These are phyloP conservation scores for Smittium culicis DNA, from an alignment of 371 early-diverging fungal genomes.

Conservation along the genomic window DNA sequence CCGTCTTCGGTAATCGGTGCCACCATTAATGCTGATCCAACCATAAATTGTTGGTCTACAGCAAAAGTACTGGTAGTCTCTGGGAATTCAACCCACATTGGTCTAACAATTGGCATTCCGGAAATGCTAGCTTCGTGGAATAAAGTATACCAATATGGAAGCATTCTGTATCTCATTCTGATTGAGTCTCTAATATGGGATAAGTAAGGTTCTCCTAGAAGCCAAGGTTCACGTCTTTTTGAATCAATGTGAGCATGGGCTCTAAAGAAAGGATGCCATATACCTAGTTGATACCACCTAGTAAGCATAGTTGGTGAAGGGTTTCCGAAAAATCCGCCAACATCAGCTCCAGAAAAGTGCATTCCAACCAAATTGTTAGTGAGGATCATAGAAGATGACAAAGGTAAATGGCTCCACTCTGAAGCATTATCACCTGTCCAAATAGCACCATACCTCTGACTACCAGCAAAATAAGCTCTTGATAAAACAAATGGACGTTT, in stretches of 20 bases:
- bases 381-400: conserved; percentile 42
- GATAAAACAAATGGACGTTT: conserved; percentile 55
- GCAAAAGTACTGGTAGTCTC: conserved; percentile 21
- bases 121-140: conserved; percentile 39
- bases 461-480: conserved; percentile 53
- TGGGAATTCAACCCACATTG: conserved; percentile 43
- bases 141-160: conserved; percentile 52
- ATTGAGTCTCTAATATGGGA: conserved; percentile 39
- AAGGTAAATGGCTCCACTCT: conserved; percentile 38
- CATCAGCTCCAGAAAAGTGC: conserved; percentile 49
- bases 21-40: conserved; percentile 40
- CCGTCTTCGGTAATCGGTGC: conserved; percentile 37
- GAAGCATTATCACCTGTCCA: conserved; percentile 54
- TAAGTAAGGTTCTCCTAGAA: conserved; percentile 64
- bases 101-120: conserved; percentile 39
- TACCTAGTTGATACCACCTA: conserved; percentile 54
- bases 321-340: conserved; percentile 51
- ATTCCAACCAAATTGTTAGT: conserved; percentile 54
- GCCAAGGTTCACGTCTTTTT: conserved; percentile 91
- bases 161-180: conserved; percentile 41
- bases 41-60: conserved; percentile 41
- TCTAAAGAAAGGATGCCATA: conserved; percentile 64
- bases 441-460: conserved; percentile 44
- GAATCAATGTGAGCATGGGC: conserved; percentile 44
- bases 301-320: conserved; percentile 44